These are phyloP conservation scores for Nannochloris sp. DNA, from an alignment of 139 green algal genomes.

Conservation along the genomic window DNA sequence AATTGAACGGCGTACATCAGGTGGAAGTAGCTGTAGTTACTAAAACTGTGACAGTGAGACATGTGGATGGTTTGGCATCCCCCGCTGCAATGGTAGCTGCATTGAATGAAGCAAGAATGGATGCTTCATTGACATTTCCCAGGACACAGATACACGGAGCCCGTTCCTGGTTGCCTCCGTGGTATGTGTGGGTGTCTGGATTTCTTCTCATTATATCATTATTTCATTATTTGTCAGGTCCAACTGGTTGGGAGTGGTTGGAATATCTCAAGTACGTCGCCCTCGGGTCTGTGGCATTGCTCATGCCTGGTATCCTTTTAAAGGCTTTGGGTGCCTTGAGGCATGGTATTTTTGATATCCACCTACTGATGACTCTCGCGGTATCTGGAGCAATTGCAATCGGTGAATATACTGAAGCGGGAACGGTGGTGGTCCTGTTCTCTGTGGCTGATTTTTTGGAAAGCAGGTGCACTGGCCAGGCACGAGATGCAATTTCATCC, in stretches of 20 bases:
- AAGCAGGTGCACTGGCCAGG: slow-evolving; percentile 15
- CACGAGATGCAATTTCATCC: slow-evolving; percentile 20
- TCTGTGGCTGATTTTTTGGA: slow-evolving; percentile 46
- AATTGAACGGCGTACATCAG: slow-evolving; percentile 42
- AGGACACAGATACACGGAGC: neutral
- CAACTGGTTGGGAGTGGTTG: slow-evolving; percentile 13
- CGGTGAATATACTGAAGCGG: slow-evolving; percentile 47
- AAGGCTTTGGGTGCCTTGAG: slow-evolving; percentile 29
- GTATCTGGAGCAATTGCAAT: slow-evolving; percentile 33
- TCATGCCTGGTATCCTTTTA: slow-evolving; percentile 30
- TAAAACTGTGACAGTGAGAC: slow-evolving; percentile 49
- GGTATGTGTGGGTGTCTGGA: slow-evolving; percentile 24
- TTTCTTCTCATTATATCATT: slow-evolving; percentile 43
- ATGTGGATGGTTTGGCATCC: slow-evolving; percentile 28
- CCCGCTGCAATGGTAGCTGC: slow-evolving; percentile 43
- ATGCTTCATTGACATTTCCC: slow-evolving; percentile 34
- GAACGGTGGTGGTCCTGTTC: slow-evolving; percentile 55
- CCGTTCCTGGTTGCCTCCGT: slow-evolving; percentile 21
- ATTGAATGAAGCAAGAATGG: slow-evolving; percentile 53
- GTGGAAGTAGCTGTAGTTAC: slow-evolving; percentile 50
- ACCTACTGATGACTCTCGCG: slow-evolving; percentile 44
- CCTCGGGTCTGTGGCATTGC: slow-evolving; percentile 32
- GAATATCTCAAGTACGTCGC: slow-evolving; percentile 45
- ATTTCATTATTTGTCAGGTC: slow-evolving; percentile 36
- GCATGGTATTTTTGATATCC: slow-evolving; percentile 46